These are phyloP conservation scores for Pezizomycotina sp. DNA, from an alignment of 2,329 filamentous ascomycete genomes.

Conservation along the genomic window DNA sequence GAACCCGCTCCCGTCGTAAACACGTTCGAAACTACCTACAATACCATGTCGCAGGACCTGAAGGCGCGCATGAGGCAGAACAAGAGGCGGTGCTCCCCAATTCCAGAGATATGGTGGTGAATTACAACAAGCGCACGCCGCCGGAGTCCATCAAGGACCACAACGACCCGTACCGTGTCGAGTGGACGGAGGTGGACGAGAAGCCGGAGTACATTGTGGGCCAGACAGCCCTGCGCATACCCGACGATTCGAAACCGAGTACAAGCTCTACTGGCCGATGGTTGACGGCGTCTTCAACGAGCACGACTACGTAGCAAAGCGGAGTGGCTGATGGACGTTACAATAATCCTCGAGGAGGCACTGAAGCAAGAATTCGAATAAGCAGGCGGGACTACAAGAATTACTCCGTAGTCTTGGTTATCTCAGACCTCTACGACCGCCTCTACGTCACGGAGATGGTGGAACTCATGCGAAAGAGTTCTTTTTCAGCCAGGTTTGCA, in stretches of 20 bases:
- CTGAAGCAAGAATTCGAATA: slow-evolving; percentile 68
- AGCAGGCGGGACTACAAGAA: slow-evolving; percentile 71
- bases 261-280: slow-evolving; percentile 86
- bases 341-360: slow-evolving; percentile 69
- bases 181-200: slow-evolving; percentile 77
- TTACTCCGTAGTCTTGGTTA: slow-evolving; percentile 93
- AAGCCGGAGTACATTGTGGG: slow-evolving; percentile 69
- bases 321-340: slow-evolving; percentile 75
- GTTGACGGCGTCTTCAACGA: slow-evolving; percentile 79
- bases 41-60: slow-evolving; percentile 68
- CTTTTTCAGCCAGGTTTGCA: slow-evolving; percentile 73
- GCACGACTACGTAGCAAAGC: slow-evolving; percentile 63
- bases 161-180: slow-evolving; percentile 82
- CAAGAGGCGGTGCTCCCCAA: slow-evolving; percentile 95
- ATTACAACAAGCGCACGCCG: slow-evolving; percentile 73
- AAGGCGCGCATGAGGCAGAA: slow-evolving; percentile 82
- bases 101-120: slow-evolving; percentile 85
- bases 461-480: slow-evolving; percentile 75
- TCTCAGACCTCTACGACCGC: slow-evolving; percentile 93
- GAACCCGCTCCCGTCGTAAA: slow-evolving; percentile 31
- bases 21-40: slow-evolving; percentile 49
- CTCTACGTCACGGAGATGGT: slow-evolving; percentile 72
- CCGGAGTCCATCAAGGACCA: slow-evolving; percentile 82
- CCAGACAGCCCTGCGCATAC: slow-evolving; percentile 64
- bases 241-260: slow-evolving; percentile 79